Evolutionary conservation across 805 yeast species (phyloP).

Genomic region (Cyberlindnera petersonii): DNA sequence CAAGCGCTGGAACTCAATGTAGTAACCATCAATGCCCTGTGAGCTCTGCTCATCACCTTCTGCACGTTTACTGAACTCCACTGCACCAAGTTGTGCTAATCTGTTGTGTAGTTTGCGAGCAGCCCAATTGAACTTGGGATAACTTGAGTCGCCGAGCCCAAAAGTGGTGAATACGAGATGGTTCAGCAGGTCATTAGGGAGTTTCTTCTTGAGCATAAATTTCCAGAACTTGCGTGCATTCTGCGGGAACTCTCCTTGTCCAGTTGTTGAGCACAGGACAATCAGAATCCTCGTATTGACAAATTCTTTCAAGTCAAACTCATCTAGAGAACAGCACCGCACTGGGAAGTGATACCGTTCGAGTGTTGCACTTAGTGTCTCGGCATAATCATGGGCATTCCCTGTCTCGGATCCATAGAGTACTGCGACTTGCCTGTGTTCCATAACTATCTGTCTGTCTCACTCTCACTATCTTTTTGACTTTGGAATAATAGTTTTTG

Average conservation of each 20-base stretch:
- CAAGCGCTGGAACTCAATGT: slow-evolving; percentile 64
- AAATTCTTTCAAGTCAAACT: slow-evolving; percentile 52
- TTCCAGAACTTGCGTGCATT: slow-evolving; percentile 74
- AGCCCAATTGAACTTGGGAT: slow-evolving; percentile 87
- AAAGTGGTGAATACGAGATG: slow-evolving; percentile 67
- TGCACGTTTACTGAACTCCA: slow-evolving; percentile 64
- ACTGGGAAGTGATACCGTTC: slow-evolving; percentile 51
- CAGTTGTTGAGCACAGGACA: slow-evolving; percentile 82
- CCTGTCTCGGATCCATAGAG: slow-evolving; percentile 94
- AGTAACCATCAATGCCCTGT: slow-evolving; percentile 74
- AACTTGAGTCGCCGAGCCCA: slow-evolving; percentile 93
- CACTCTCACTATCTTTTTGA: too few species aligned
- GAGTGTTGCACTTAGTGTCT: slow-evolving; percentile 51
- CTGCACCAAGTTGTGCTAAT: slow-evolving; percentile 75
- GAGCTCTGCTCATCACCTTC: slow-evolving; percentile 87
- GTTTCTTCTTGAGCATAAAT: slow-evolving; percentile 60
- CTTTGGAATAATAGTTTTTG: too few species aligned
- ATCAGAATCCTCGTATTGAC: slow-evolving; percentile 45
- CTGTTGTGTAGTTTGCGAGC: slow-evolving; percentile 77
- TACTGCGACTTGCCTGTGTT: slow-evolving; percentile 44
- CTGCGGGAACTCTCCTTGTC: slow-evolving; percentile 90
- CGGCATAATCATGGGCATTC: slow-evolving; percentile 81
- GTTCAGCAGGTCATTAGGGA: slow-evolving; percentile 57
- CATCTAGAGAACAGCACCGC: slow-evolving; percentile 51
- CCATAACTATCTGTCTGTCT: slow-evolving; percentile 1